Conservation (phyloP, 2,329 filamentous ascomycete species). For the Knoxdaviesia proteae region DNA sequence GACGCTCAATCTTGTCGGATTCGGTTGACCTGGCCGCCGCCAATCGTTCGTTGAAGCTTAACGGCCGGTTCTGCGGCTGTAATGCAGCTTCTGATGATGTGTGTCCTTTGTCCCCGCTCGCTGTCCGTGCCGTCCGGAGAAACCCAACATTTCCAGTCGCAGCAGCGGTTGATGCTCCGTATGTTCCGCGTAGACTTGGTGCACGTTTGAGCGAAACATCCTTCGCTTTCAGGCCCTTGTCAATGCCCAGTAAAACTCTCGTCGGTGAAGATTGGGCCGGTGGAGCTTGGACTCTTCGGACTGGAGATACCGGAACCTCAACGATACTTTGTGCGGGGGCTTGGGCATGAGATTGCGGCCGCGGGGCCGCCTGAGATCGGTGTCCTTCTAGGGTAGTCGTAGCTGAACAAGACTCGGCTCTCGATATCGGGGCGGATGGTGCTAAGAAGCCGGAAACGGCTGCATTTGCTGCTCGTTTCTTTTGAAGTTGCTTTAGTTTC, state of each 20-base stretch:
- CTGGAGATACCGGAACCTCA: slow-evolving; percentile 58
- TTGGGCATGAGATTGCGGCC: slow-evolving; percentile 3
- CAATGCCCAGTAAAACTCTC: slow-evolving; percentile 64
- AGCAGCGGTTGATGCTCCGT: no score
- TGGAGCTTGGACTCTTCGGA: slow-evolving; percentile 32
- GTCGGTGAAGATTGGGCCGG: slow-evolving; percentile 52
- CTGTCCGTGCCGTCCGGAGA: no score
- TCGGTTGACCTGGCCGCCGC: slow-evolving; percentile 45
- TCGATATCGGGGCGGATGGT: no score
- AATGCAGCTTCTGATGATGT: no score
- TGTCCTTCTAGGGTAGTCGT: no score
- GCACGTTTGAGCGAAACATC: slow-evolving; percentile 73
- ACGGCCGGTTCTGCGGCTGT: slow-evolving; percentile 12
- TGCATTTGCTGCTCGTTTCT: slow-evolving; percentile 21
- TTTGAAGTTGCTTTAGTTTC: slow-evolving; percentile 71
- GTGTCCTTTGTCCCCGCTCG: no score
- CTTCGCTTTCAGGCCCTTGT: slow-evolving; percentile 61
- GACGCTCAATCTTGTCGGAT: slow-evolving; percentile 24
- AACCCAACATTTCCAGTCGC: no score
- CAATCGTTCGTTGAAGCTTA: slow-evolving; percentile 69
- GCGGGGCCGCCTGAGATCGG: not conserved
- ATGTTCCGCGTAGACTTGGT: slow-evolving; percentile 19
- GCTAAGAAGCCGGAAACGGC: not conserved
- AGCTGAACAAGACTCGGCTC: no score
- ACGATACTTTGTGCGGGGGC: slow-evolving; percentile 20